These are phyloP conservation scores for Hypoxylon sp. DNA, from an alignment of 2,329 filamentous ascomycete species.

Conservation along the genomic window DNA sequence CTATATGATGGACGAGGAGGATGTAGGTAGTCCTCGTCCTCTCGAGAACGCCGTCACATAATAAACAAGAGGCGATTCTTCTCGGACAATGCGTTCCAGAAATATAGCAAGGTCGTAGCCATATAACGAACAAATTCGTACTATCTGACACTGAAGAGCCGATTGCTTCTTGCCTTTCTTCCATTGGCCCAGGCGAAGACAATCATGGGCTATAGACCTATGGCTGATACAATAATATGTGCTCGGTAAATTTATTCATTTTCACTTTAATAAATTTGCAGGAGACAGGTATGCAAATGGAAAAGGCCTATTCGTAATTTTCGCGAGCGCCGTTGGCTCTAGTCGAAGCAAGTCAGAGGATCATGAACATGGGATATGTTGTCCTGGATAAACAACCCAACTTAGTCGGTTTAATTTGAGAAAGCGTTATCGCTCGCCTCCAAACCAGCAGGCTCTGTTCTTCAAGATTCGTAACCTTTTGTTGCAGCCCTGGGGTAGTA, in stretches of 20 bases:
- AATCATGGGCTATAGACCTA: conserved; percentile 12
- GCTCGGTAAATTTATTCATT: background rate
- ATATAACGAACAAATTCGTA: background rate
- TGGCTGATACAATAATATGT: conserved; percentile 7
- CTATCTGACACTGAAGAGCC: background rate
- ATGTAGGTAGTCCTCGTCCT: background rate
- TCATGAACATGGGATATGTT: conserved; percentile 17
- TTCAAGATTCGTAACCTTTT: conserved; percentile 7
- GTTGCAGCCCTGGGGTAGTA: conserved; percentile 19
- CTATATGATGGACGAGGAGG: background rate
- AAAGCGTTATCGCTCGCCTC: conserved; percentile 13
- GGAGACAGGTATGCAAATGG: background rate
- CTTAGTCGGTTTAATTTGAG: conserved; percentile 7
- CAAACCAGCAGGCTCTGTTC: conserved; percentile 7
- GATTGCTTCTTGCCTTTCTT: background rate
- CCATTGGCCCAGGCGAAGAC: conserved; percentile 3
- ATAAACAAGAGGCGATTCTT: background rate
- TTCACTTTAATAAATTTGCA: background rate
- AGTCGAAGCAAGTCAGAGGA: conserved; percentile 6
- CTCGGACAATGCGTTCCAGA: background rate
- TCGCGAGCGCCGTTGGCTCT: conserved; percentile 1
- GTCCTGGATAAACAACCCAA: conserved; percentile 3
- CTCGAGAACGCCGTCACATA: background rate
- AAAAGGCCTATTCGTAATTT: conserved; percentile 7
- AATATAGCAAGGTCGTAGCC: background rate